Evolutionary conservation across 371 early-diverging fungal genomes (phyloP).

Genomic region (Dichotomocladium elegans): DNA sequence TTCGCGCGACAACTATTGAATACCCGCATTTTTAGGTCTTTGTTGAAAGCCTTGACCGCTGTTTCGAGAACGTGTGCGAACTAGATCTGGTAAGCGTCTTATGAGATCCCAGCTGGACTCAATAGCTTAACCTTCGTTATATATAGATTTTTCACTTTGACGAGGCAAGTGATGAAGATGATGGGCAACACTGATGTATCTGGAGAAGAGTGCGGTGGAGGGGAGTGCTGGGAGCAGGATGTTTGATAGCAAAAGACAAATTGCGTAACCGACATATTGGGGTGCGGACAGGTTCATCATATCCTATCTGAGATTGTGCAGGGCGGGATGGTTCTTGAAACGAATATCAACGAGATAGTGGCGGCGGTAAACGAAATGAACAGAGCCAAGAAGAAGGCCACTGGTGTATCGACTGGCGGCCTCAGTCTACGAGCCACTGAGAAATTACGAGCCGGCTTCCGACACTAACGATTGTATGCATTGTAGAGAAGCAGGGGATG

Average conservation of each 20-base stretch:
- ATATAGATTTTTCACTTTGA: slow-evolving; percentile 78
- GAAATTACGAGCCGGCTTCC: slow-evolving; percentile 37
- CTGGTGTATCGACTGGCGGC: slow-evolving; percentile 29
- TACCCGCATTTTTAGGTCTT: slow-evolving; percentile 65
- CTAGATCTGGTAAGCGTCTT: slow-evolving; percentile 73
- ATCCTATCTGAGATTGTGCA: slow-evolving; percentile 75
- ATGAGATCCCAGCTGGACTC: not conserved
- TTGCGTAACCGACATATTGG: too few relatives aligned
- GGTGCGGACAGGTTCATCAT: slow-evolving; percentile 71
- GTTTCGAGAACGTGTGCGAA: slow-evolving; percentile 96
- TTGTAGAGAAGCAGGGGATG: not conserved
- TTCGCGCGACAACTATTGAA: not conserved
- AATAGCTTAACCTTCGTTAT: not conserved
- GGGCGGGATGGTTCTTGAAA: slow-evolving; percentile 75
- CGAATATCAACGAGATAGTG: slow-evolving; percentile 62
- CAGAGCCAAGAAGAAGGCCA: slow-evolving; percentile 45
- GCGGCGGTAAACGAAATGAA: slow-evolving; percentile 57
- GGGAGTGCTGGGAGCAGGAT: not conserved
- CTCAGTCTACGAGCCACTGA: slow-evolving; percentile 40
- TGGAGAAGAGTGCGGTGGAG: too few relatives aligned
- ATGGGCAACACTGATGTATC: too few relatives aligned
- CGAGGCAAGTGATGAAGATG: slow-evolving; percentile 47
- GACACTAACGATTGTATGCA: slow-evolving; percentile 21
- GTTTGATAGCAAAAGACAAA: not conserved
- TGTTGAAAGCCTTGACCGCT: slow-evolving; percentile 90